Evolutionary conservation across 176 grass and related monocot genomes (phyloP).

Genomic region (Avena atlantica): DNA sequence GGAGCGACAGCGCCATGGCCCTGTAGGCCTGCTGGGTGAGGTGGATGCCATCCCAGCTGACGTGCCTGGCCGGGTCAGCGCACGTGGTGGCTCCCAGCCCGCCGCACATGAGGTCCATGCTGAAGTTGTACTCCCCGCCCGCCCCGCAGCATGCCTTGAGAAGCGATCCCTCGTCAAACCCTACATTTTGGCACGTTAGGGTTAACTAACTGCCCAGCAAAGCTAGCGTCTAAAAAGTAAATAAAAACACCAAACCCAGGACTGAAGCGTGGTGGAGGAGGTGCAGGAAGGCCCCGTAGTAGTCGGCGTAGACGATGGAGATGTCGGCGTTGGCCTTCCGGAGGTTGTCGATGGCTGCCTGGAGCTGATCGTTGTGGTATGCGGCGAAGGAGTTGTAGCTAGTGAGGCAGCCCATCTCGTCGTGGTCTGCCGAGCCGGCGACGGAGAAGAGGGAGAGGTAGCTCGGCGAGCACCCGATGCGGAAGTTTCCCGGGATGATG

Average conservation of each 20-base stretch:
- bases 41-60: conserved; percentile 96
- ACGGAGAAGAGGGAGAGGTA: conserved; percentile 79
- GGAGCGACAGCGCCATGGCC: conserved; percentile 67
- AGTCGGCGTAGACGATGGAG: conserved; percentile 74
- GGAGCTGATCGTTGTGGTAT: conserved; percentile 77
- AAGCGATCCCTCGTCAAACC: conserved; percentile 63
- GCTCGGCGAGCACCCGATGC: conserved; percentile 83
- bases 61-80: conserved; percentile 47
- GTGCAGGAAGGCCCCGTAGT: conserved; percentile 83
- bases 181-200: conserved; percentile 21
- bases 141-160: conserved; percentile 72
- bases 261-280: conserved; percentile 58
- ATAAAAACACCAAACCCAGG: conserved; percentile 48
- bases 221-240: too few species aligned
- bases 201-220: too few species aligned
- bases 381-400: conserved; percentile 76
- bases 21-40: conserved; percentile 83
- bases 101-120: conserved; percentile 72
- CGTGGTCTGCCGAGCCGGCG: conserved; percentile 37
- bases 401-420: conserved; percentile 66
- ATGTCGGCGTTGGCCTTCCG: conserved; percentile 56
- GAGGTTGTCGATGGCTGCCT: conserved; percentile 51
- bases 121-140: conserved; percentile 67
- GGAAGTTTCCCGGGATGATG: conserved; percentile 80
- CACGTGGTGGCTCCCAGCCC: conserved; percentile 44